Conservation (phyloP, 139 green algal genomes). For the Coelastrella sp. region DNA sequence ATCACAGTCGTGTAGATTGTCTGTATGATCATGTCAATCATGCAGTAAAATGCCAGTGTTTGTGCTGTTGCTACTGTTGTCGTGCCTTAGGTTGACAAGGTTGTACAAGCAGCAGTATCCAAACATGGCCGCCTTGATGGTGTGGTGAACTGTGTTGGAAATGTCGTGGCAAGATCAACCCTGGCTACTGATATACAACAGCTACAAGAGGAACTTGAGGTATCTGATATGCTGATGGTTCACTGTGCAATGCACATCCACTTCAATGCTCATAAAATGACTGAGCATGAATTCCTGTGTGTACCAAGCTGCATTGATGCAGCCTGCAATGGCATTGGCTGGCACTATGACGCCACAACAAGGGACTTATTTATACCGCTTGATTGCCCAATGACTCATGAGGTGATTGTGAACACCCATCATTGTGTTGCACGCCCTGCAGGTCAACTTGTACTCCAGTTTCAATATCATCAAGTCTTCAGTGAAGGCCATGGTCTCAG, state of each 20-base stretch:
- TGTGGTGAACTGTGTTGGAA: conserved; percentile 49
- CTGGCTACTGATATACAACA: conserved; percentile 40
- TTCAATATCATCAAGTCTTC: conserved; percentile 55
- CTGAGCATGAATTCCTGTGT: not conserved
- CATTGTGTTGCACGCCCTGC: not conserved
- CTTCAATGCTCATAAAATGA: not conserved
- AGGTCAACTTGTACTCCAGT: conserved; percentile 50
- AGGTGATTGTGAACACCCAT: no score
- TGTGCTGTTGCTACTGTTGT: not conserved
- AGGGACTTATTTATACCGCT: not conserved
- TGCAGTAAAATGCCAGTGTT: not conserved
- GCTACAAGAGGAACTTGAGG: not conserved
- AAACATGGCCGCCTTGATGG: conserved; percentile 50
- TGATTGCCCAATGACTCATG: not conserved
- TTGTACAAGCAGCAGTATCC: conserved; percentile 7
- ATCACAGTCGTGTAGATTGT: no score
- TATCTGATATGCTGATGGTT: not conserved
- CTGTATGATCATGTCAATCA: no score
- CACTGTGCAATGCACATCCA: not conserved
- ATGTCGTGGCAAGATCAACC: conserved; percentile 30
- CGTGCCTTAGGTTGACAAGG: conserved; percentile 47
- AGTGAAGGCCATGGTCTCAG: conserved; percentile 65
- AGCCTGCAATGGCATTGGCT: no score
- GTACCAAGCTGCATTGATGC: no score
- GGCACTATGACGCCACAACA: not conserved